phyloP scores from a whole-genome alignment of 2,329 filamentous ascomycete genomes.

The Moelleriella libera region DNA sequence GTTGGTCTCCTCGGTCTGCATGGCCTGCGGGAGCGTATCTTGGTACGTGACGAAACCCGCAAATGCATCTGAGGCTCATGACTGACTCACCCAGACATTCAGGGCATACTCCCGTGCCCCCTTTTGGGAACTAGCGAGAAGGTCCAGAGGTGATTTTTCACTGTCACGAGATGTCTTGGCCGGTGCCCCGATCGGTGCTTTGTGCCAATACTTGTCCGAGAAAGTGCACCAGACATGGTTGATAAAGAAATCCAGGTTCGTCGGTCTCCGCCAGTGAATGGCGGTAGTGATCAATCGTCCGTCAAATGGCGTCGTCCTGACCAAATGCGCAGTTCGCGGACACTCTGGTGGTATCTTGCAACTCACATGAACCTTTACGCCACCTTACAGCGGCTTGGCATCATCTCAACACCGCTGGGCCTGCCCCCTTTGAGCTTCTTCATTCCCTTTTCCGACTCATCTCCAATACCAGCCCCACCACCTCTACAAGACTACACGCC shows the following conservation, averaged over 20 bases:
- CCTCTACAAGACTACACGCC: constrained; percentile 22
- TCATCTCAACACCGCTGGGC: constrained; percentile 24
- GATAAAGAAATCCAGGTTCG: constrained; percentile 8
- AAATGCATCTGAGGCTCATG: not conserved
- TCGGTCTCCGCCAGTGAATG: constrained; percentile 14
- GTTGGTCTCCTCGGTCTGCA: constrained; percentile 37
- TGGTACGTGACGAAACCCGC: constrained; percentile 18
- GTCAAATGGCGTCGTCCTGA: not conserved
- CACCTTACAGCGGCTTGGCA: constrained; percentile 35
- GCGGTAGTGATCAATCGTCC: not conserved
- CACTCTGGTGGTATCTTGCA: constrained; percentile 26
- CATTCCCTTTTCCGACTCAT: constrained; percentile 36
- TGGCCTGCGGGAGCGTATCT: constrained; percentile 37
- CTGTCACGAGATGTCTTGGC: constrained; percentile 16
- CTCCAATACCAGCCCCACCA: constrained; percentile 33
- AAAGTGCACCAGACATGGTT: constrained; percentile 12
- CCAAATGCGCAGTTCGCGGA: constrained; percentile 11
- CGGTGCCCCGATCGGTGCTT: constrained; percentile 16
- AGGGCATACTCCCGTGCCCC: constrained; percentile 32
- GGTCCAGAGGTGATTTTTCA: constrained; percentile 13
- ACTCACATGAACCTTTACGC: constrained; percentile 37
- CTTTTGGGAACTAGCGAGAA: constrained; percentile 28
- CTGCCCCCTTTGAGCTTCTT: constrained; percentile 36
- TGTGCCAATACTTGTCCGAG: constrained; percentile 15
- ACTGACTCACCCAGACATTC: constrained; percentile 29